These are phyloP conservation scores for Fusarium chuoi DNA, from an alignment of 2,329 filamentous ascomycete genomes.

Conservation along the genomic window DNA sequence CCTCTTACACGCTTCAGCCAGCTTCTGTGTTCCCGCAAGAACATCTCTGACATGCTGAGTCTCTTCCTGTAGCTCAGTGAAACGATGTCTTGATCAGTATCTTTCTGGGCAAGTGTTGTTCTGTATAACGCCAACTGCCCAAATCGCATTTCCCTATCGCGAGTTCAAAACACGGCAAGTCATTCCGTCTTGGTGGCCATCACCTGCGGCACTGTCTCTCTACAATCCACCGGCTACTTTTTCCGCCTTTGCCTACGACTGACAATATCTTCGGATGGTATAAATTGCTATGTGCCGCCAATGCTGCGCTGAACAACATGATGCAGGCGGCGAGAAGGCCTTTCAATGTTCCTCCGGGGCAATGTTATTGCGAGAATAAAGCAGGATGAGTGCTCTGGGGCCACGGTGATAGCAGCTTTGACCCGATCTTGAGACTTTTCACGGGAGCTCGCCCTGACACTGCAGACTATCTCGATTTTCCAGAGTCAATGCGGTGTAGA, in stretches of 20 bases:
- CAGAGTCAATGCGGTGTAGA: fast-evolving
- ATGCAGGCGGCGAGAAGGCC: too few species aligned
- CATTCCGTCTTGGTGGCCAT: background rate
- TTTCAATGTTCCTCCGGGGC: fast-evolving
- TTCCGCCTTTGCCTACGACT: too few species aligned
- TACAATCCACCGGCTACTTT: too few species aligned
- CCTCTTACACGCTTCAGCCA: background rate
- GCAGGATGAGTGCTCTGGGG: background rate
- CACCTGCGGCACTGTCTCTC: too few species aligned
- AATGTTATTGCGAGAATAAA: background rate
- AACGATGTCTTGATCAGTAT: fast-evolving
- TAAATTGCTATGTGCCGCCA: too few species aligned
- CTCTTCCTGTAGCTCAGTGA: background rate
- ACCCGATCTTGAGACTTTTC: fast-evolving
- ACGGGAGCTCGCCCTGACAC: fast-evolving
- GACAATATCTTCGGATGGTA: too few species aligned
- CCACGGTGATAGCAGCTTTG: fast-evolving
- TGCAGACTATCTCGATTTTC: too few species aligned
- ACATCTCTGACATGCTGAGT: too few species aligned
- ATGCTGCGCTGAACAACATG: too few species aligned
- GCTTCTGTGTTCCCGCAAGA: fast-evolving
- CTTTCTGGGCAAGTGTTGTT: background rate
- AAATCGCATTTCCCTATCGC: background rate
- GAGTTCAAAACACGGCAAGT: background rate
- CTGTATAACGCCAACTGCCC: background rate